Conservation (phyloP, 805 yeast genomes). For the Cyberlindnera maritima region DNA sequence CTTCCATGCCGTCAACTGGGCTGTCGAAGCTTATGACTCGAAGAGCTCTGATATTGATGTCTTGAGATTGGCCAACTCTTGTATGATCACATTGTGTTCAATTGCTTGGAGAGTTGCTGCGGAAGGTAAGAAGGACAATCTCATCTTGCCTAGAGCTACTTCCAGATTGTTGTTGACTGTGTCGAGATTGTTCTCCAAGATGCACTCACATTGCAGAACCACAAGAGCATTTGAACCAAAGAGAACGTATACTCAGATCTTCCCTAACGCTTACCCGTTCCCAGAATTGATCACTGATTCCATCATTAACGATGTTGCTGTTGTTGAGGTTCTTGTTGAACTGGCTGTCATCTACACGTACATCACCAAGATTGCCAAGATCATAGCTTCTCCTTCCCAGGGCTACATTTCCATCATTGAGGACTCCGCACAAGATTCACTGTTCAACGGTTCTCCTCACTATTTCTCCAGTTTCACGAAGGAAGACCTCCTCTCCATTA, state of each 20-base stretch:
- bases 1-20: constrained; percentile 48
- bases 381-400: constrained; percentile 24
- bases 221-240: constrained; percentile 47
- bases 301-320: constrained; percentile 60
- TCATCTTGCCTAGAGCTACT: constrained; percentile 43
- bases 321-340: constrained; percentile 74
- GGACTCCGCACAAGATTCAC: constrained; percentile 33
- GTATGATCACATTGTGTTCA: constrained; percentile 49
- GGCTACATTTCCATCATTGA: constrained; percentile 34
- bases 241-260: constrained; percentile 64
- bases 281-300: constrained; percentile 67
- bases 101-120: constrained; percentile 36
- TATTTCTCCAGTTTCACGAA: constrained; percentile 39
- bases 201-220: constrained; percentile 46
- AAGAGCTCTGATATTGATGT: constrained; percentile 49
- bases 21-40: constrained; percentile 51
- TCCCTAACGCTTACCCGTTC: constrained; percentile 69
- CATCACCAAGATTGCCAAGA: constrained; percentile 48
- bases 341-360: constrained; percentile 58
- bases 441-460: constrained; percentile 40
- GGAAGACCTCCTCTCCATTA: constrained; percentile 40
- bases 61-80: constrained; percentile 59
- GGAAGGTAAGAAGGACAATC: constrained; percentile 32
- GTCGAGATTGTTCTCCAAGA: constrained; percentile 47
- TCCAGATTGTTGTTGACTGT: constrained; percentile 54